Evolutionary conservation across 2,329 filamentous ascomycete genomes (phyloP).

Genomic region (Juglanconis sp.): DNA sequence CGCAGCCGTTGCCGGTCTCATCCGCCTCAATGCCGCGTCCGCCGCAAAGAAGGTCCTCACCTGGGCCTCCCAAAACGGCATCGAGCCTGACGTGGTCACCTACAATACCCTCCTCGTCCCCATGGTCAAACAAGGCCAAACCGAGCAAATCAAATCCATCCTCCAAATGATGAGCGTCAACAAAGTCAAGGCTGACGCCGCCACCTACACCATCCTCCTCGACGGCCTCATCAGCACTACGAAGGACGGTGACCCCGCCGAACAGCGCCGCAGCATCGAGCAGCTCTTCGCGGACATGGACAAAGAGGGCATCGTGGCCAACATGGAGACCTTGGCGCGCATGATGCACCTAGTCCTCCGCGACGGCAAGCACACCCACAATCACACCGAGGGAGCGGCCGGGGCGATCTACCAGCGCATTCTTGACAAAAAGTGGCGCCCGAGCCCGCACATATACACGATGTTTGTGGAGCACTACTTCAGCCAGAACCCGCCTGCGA

Average conservation of each 20-base stretch:
- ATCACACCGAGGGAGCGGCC: constrained; percentile 39
- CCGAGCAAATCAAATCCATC: constrained; percentile 47
- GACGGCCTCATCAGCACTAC: constrained; percentile 51
- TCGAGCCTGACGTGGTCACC: constrained; percentile 54
- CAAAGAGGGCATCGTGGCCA: constrained; percentile 53
- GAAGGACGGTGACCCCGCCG: constrained; percentile 35
- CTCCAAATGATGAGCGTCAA: constrained; percentile 57
- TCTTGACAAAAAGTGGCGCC: constrained; percentile 40
- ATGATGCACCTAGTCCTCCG: constrained; percentile 64
- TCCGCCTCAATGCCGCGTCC: constrained; percentile 44
- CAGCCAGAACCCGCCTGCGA: constrained; percentile 52
- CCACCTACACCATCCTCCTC: constrained; percentile 72
- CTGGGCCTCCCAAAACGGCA: constrained; percentile 56
- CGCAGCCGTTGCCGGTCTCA: constrained; percentile 62
- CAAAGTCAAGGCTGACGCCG: constrained; percentile 57
- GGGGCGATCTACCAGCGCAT: constrained; percentile 63
- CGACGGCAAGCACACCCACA: constrained; percentile 20
- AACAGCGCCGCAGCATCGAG: constrained; percentile 52
- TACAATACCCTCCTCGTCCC: constrained; percentile 70
- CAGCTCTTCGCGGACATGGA: constrained; percentile 57
- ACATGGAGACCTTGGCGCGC: constrained; percentile 64
- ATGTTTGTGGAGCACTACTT: constrained; percentile 70
- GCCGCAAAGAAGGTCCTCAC: constrained; percentile 52
- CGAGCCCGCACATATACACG: constrained; percentile 68
- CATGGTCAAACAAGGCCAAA: constrained; percentile 48